Percentiles rank a stretch among this genome's conserved stretches.
Conservation (phyloP, 108 stramenopile species). For the Cyclotella cryptica region DNA sequence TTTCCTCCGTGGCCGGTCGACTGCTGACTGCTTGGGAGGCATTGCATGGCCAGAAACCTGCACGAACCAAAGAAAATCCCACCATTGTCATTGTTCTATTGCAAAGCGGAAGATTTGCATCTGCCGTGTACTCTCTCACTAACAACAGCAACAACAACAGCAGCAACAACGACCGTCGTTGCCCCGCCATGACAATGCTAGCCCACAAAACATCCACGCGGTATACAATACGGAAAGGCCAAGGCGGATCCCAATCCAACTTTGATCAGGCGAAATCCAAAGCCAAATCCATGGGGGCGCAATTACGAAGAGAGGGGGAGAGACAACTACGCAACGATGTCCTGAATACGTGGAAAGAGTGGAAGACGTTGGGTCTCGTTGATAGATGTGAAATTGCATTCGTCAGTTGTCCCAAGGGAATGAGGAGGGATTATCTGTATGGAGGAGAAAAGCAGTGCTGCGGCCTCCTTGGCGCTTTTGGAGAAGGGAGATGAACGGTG, state of each 20-base stretch:
- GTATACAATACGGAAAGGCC: constrained; percentile 88
- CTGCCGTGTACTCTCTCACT: constrained; percentile 54
- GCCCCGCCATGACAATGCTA: constrained; percentile 52
- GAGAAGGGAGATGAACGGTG: constrained; percentile 56
- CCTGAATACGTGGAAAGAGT: constrained; percentile 52
- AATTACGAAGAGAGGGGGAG: constrained; percentile 87
- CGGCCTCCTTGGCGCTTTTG: constrained; percentile 21
- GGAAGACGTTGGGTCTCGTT: constrained; percentile 61
- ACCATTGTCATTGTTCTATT: constrained; percentile 73
- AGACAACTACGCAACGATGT: constrained; percentile 72
- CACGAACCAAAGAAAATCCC: not conserved
- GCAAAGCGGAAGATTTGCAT: constrained; percentile 78
- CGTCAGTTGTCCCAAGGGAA: constrained; percentile 53
- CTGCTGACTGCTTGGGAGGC: constrained; percentile 37
- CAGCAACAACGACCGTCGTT: constrained; percentile 16
- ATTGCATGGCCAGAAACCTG: not conserved
- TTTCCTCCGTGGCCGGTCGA: constrained; percentile 15
- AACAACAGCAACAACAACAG: not conserved
- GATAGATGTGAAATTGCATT: constrained; percentile 44
- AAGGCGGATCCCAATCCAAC: constrained; percentile 86
- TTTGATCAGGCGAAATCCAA: constrained; percentile 66
- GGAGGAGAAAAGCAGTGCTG: constrained; percentile 12
- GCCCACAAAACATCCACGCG: constrained; percentile 66
- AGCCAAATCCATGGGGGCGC: constrained; percentile 84
- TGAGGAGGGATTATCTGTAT: constrained; percentile 55